These are phyloP conservation scores for Wickerhamiella dianesei DNA, from an alignment of 805 yeast genomes.

Conservation along the genomic window DNA sequence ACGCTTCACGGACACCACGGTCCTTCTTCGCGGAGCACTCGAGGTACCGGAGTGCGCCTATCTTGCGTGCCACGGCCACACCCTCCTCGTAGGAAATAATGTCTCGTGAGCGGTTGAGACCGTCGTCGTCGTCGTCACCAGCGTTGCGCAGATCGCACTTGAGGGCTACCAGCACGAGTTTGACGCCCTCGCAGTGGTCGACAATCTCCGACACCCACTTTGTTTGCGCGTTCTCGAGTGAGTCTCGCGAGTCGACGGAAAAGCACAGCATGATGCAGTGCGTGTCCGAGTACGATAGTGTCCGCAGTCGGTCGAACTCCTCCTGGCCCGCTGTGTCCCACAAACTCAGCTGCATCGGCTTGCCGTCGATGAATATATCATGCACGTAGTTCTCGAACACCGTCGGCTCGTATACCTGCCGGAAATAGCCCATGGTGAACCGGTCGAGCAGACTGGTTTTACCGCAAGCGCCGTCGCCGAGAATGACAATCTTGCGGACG, in stretches of 20 bases:
- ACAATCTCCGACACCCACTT: conserved; percentile 97
- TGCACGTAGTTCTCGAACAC: conserved; percentile 96
- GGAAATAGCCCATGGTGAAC: conserved; percentile 93
- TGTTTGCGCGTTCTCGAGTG: conserved; percentile 84
- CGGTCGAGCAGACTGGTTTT: conserved; percentile 89
- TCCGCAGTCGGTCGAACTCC: conserved; percentile 88
- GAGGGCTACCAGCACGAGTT: conserved; percentile 81
- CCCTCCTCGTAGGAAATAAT: conserved; percentile 88
- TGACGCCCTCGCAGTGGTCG: conserved; percentile 94
- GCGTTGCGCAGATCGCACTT: conserved; percentile 81
- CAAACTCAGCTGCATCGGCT: conserved; percentile 76
- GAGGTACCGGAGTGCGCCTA: conserved; percentile 86
- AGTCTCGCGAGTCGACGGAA: conserved; percentile 85
- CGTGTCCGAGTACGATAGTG: conserved; percentile 86
- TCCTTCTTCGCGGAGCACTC: conserved; percentile 96
- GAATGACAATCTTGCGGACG: conserved; percentile 82
- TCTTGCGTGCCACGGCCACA: conserved; percentile 74
- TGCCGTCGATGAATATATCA: conserved; percentile 90
- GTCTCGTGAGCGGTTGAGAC: conserved; percentile 24
- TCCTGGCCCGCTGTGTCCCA: conserved; percentile 99
- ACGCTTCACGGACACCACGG: conserved; percentile 97
- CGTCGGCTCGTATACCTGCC: conserved; percentile 96
- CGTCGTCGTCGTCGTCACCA: conserved; percentile 37
- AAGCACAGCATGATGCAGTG: conserved; percentile 96
- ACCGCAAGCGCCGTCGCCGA: conserved; percentile 99